These are phyloP conservation scores for peach (Prunus persica) DNA, from an alignment of 306 rosid genomes.

Conservation along the genomic window Prunus_persica_NCBIv2 NC_034015.1:21099501-21100000, in stretches of 20 bases:
- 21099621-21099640: not conserved
- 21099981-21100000: too few species aligned
- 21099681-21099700: not conserved
- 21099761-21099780: not conserved
- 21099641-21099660: not conserved
- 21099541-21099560: constrained; percentile 71
- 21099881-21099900: not conserved
- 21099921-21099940: not conserved
- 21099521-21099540: constrained; percentile 75
- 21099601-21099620: not conserved
- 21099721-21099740: not conserved
- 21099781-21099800: not conserved
- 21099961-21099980: not conserved
- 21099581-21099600: constrained; percentile 70
- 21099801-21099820: not conserved
- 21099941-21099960: not conserved
- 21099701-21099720: not conserved
- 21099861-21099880: not conserved
- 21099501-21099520: constrained; percentile 80
- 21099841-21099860: too few species aligned
- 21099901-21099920: not conserved
- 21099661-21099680: not conserved
- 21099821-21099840: not conserved
- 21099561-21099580: constrained; percentile 63
- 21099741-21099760: not conserved